Base-by-base conservation (phyloP, 2,329 filamentous ascomycete species). In the Stenocarpella maydis region DNA sequence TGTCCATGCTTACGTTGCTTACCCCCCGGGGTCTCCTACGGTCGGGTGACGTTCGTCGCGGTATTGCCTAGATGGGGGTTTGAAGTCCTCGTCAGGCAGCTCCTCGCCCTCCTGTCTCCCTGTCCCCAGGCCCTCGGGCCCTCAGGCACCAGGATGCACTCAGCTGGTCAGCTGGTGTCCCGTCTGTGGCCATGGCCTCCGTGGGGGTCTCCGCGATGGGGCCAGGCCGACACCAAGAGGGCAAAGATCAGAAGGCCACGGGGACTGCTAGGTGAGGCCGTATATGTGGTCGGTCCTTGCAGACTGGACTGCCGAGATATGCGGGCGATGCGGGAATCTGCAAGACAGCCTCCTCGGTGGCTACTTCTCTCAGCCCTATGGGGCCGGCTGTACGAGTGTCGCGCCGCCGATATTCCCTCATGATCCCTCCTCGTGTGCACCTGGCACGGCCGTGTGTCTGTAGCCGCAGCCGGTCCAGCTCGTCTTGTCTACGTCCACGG, bases 291-390 rank as follows among this genome's bases (percentile, higher is more conserved):
- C 31, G 65, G 58, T 61, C 26, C 64, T 63, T 39, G 55, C 43
- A 49, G 34, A 49, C 47, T 71, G 66, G 49, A 68, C 49, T 69
- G 61, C 69, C 66, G 65, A 68, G 69, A 61, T 41, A 68, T 64
- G 65, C 43, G 60, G 52, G 60, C 61, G 67, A 61, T 52, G 58
- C 52, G 53, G 61, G 52, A 64, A 63, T 39, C 54, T 66, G 69
- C 69, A 69, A 39, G 61, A 41, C 55, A 24, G 26, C 66, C 52
- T 45, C 8, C 50, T 53, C 43, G 15, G 67, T 58, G 45, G 28
- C 68, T 68, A 45, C 68, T 52, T 21, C 49, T 45, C 39, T 71
- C 69, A 71, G 69, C 69, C 69, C 69, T 71, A 71, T 43, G 69
- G 65, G 67, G 67, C 58, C 58, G 41, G 58, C 58, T 68, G 60